Percentiles rank a stretch among this genome's conserved stretches.
Evolutionary conservation across 805 yeast genomes (phyloP).

Genomic region (Wickerhamomyces sydowiorum): DNA sequence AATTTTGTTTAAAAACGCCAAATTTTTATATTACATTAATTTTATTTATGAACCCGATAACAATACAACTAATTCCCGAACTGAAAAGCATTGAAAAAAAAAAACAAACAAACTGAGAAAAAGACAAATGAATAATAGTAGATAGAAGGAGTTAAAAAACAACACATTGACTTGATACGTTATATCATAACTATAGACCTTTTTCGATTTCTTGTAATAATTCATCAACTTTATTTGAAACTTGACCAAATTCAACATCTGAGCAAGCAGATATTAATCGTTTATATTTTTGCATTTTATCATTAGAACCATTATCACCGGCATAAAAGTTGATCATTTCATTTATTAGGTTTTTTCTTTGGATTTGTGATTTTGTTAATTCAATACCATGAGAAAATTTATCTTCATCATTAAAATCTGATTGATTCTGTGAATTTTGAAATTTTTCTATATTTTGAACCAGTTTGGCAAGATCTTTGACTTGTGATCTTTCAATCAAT

Average conservation of each 20-base stretch:
- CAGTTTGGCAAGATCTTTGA: slow-evolving; percentile 9
- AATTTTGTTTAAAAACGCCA: no score
- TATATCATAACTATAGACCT: neutral
- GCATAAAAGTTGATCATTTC: slow-evolving; percentile 27
- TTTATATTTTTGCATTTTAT: slow-evolving; percentile 60
- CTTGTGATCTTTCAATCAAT: slow-evolving; percentile 26
- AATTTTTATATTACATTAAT: no score
- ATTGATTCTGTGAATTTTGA: neutral
- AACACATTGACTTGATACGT: neutral
- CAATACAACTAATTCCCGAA: no score
- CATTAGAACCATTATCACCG: slow-evolving; percentile 29
- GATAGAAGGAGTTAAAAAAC: no score
- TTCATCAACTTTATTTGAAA: slow-evolving; percentile 61
- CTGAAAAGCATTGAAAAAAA: no score
- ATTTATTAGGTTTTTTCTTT: slow-evolving; percentile 30
- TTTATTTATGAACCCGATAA: no score
- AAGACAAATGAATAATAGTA: no score
- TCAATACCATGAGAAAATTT: slow-evolving; percentile 19
- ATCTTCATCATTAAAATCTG: slow-evolving; percentile 13
- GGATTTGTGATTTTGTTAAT: slow-evolving; percentile 38
- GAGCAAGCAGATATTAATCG: slow-evolving; percentile 65
- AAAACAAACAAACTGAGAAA: no score
- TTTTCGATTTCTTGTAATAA: slow-evolving; percentile 32
- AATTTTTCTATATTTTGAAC: neutral
- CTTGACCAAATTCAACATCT: slow-evolving; percentile 60